Evolutionary conservation across 2,329 filamentous ascomycete genomes (phyloP), one percentile per base, ranked within the genome.

Genomic region (Byssoonygena ceratinophila): DNA sequence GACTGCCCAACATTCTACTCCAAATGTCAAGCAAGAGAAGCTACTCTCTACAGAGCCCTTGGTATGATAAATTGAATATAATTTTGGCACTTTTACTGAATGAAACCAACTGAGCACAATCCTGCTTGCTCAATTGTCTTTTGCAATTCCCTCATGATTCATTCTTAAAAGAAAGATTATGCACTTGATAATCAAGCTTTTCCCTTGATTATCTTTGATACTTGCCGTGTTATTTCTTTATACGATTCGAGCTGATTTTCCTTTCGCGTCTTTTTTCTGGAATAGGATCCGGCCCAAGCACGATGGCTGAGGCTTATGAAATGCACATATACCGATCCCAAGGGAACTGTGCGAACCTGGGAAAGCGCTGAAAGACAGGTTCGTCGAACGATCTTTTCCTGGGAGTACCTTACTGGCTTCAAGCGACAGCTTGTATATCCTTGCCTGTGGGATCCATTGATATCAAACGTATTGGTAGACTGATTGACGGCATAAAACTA

Each of bases 311-410:
- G 64, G 55, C 57, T 73, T 50, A 63, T 71, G 27, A 72, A 71
- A 54, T 68, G 66, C 9, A 71, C 64, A 2, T 74, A 73, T 55
- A 59, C 58, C 29, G 71, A 74, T 55, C 71, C 71, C 0, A 57
- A 68, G 22, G 71, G 71, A 4, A 63, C 69, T 6, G 58, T 68
- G 52, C 62, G 71, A 48, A 68, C 66, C 14, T 74, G 71, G 71
- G 71, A 74, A 56, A 69, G 68, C 5, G 69, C 68, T 3, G 71
- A 74, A 57, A 62, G 71, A 54, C 66, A 66, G 64, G 71, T 53
- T 34, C 9, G 12, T 32, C 36, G 27, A 29, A 29, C 27, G 27
- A 29, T 11, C n/a, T n/a, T n/a, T n/a, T n/a, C n/a, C n/a, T n/a
- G n/a, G n/a, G n/a, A n/a, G n/a, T n/a, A n/a, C n/a, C n/a, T n/a